Evolutionary conservation across 192 early-diverging fungal species (phyloP), one percentile per base, ranked within the genome.

Genomic region (Entomortierella lignicola): DNA sequence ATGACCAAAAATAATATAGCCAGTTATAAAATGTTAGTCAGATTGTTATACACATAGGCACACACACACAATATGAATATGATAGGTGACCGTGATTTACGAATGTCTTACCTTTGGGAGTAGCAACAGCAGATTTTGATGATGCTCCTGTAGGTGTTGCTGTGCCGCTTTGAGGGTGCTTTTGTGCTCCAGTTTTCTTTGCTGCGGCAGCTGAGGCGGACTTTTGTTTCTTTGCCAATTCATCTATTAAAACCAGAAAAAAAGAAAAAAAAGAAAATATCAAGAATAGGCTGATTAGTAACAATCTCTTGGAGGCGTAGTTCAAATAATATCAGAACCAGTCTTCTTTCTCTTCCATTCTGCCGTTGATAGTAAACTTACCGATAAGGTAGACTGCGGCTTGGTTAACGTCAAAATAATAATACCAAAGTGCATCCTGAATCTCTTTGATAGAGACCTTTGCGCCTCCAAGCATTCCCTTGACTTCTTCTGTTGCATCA

Each of bases 391-490:
- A 91, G 32, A 88, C 86, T 27, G 93, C 81, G 1, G 94, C 86
- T 41, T 91, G 73, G 37, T 88, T 84, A 18, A 81, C 77, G 66
- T 96, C 90, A 79, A 92, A 92, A 69, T 91, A 92, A 59, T 91
- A 88, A 67, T 92, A 83, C 87, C 90, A 90, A 56, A 96, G 81
- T 26, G 91, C 82, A 54, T 90, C 87, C 68, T 87, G 86, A 20
- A 96, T 94, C 55, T 92, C 89, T 47, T 83, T 75, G 64, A 88
- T 85, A 21, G 86, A 66, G 17, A 96, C 71, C 8, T 84, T 82
- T 21, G 83, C 74, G 0, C 75, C 63, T 23, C 92, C 94, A 17
- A 95, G 80, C 26, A 92, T 80, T 17, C 57, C 67, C 70, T 81
- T 85, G 29, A 95, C 88, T 23, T 90, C 80, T 44, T 83, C 81